Base-by-base conservation (phyloP, 768 basidiomycete genomes). In the Grammothele lineata region DNA sequence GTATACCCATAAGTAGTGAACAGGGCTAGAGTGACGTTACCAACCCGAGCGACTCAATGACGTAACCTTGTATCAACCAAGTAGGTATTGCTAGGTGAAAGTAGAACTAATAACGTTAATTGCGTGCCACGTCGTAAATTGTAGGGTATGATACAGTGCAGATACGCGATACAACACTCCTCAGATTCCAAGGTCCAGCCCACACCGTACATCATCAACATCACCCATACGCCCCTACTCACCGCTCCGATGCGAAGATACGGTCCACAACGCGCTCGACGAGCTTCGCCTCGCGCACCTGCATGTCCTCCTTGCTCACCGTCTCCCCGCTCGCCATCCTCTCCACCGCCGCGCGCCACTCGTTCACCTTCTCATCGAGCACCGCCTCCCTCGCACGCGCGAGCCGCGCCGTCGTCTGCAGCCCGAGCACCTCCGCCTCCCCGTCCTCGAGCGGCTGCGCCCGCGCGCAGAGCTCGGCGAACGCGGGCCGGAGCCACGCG, bases 401-500 rank as follows among this genome's bases (percentile, higher is more conserved):
- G n/a, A 67, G 50, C 7, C 52, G 51, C 14, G 56, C 49, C 14
- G 58, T 51, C 32, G 62, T 62, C 33, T 58, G 50, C 17, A 56
- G 36, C 35, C 70, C 67, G 23, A 71, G 61, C 56, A 62, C 60
- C 56, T 68, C 56, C 55, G 58, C 62, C 55, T 68, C 69, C 46
- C 61, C 52, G 18, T 62, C 57, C 15, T 57, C 58, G 23, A 76
- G 61, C 18, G 70, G 61, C 14, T 65, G 54, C 0, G 40, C 32
- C 8, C 74, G 62, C 44, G 55, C 44, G 50, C 70, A 70, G 7
- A 75, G 53, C 14, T 61, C 62, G 25, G 57, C 57, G 50, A 71
- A 72, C 15, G 73, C 69, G 1, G 67, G 62, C 7, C 55, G 45
- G 18, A 70, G 61, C 74, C 74, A 76, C 33, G 62, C 54, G 12